phyloP scores from a whole-genome alignment of 768 basidiomycete species.

The Trametes maxima region DNA sequence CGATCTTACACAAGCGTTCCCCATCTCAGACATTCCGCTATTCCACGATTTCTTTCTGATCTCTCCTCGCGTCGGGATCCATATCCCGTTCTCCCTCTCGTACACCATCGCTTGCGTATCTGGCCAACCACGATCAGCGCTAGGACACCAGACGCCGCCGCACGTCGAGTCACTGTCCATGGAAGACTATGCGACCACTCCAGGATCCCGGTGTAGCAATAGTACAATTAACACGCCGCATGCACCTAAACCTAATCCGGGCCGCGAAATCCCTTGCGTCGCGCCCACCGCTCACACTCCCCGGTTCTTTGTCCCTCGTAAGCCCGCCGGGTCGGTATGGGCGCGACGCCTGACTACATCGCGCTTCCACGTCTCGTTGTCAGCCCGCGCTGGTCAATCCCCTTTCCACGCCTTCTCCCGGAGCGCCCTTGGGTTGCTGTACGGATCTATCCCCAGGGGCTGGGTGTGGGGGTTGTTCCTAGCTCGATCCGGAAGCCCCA shows the following conservation, averaged over 20 bases:
- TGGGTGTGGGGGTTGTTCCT: neutral
- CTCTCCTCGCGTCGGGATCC: neutral
- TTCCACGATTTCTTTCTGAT: constrained; percentile 13
- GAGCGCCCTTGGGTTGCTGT: neutral
- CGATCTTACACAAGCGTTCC: neutral
- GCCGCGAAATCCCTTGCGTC: neutral
- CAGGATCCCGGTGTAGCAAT: no score
- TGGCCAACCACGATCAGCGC: neutral
- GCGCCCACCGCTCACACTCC: neutral
- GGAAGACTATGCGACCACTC: no score
- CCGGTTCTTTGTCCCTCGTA: constrained; percentile 1
- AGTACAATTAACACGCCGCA: neutral
- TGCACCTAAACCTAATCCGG: neutral
- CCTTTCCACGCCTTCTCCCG: neutral
- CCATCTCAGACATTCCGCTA: neutral
- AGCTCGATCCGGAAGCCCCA: constrained; percentile 10
- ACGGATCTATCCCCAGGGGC: constrained; percentile 1
- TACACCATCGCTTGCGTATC: neutral
- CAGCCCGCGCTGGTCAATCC: constrained; percentile 1
- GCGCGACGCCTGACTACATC: neutral
- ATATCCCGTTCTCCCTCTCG: neutral
- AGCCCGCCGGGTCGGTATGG: neutral
- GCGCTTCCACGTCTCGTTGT: constrained; percentile 5
- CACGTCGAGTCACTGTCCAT: no score
- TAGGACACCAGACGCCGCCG: no score